Base-by-base conservation (phyloP, 768 basidiomycete genomes). In the Lepiota brunneoincarnata region DNA sequence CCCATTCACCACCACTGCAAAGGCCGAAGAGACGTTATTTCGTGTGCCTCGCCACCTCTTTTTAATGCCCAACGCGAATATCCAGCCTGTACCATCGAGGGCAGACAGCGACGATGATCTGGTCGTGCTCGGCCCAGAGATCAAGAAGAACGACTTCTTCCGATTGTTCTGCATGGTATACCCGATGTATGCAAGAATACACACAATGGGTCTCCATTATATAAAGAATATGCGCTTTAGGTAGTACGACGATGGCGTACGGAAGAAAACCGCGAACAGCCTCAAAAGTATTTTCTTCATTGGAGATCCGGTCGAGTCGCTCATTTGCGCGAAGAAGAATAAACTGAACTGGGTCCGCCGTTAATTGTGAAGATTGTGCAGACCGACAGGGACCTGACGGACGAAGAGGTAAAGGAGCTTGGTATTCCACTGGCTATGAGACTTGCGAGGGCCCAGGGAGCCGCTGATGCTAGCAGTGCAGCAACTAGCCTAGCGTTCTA, bases 41-140 rank as follows among this genome's bases (percentile, higher is more conserved):
- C 53, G 53, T 23, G 45, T 54, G 11, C 53, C 53, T 34, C 45
- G 46, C 11, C 45, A 54, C 14, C 38, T 54, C 5, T 54, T 54
- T 12, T 31, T 41, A 18, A 54, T 54, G 45, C 45, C 45, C 24
- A 34, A 54, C 6, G 53, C 53, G 5, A 46, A 54, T 21, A 46
- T 54, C 9, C 35, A 54, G 14, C 45, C 53, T 23, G 40, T 54
- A 10, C 53, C 26, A 21, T 28, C 41, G 17, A 38, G 46, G n/a
- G 35, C 38, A 6, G 39, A 48, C 17, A 54, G 39, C 39, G 46
- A 41, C 15, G 53, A 54, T 21, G 53, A 54, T 17, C 46, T 54
- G 6, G 53, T 54, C 7, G 45, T 47, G 26, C 53, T 54, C 7
- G 39, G 21, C 10, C 28, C 21, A 35, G 38, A 54, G 4, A 48